These are phyloP conservation scores for Plasmopara muralis DNA, from an alignment of 352 stramenopile genomes.

Conservation along the genomic window DNA sequence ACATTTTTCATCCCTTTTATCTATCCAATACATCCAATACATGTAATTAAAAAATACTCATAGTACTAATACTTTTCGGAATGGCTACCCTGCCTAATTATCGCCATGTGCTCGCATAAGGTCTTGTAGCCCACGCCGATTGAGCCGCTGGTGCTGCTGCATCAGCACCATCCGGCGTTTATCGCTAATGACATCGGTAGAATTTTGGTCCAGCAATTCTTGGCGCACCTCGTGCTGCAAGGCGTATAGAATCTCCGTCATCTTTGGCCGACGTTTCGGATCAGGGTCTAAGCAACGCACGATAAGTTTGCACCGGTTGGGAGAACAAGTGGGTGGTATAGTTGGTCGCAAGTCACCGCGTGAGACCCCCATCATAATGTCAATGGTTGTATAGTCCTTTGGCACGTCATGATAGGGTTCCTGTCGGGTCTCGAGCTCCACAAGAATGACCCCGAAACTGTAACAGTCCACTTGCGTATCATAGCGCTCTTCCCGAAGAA, in stretches of 20 bases:
- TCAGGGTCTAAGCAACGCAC: conserved; percentile 52
- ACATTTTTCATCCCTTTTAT: too few species aligned
- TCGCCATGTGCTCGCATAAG: conserved; percentile 31
- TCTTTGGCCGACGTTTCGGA: conserved; percentile 52
- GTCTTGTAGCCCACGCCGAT: conserved; percentile 57
- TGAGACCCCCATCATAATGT: conserved; percentile 78
- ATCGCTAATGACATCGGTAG: conserved; percentile 50
- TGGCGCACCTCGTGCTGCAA: conserved; percentile 73
- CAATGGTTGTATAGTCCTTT: conserved; percentile 56
- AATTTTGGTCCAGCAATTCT: conserved; percentile 63
- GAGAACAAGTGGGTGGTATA: conserved; percentile 54
- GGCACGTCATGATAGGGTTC: conserved; percentile 65
- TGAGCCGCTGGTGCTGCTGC: conserved; percentile 71
- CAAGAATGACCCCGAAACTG: conserved; percentile 83
- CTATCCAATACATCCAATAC: too few species aligned
- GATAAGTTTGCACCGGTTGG: conserved; percentile 60
- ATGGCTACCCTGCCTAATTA: conserved; percentile 4
- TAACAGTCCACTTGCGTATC: conserved; percentile 83
- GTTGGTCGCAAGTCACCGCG: conserved; percentile 49
- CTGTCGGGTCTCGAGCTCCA: conserved; percentile 70
- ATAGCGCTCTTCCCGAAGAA: conserved; percentile 76
- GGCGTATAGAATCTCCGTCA: conserved; percentile 68
- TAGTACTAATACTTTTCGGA: too few species aligned
- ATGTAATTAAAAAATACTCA: too few species aligned
- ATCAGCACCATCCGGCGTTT: conserved; percentile 64